Evolutionary conservation across 2,329 filamentous ascomycete genomes (phyloP), one percentile per base, ranked within the genome.

Genomic region (Colletotrichum magnum): DNA sequence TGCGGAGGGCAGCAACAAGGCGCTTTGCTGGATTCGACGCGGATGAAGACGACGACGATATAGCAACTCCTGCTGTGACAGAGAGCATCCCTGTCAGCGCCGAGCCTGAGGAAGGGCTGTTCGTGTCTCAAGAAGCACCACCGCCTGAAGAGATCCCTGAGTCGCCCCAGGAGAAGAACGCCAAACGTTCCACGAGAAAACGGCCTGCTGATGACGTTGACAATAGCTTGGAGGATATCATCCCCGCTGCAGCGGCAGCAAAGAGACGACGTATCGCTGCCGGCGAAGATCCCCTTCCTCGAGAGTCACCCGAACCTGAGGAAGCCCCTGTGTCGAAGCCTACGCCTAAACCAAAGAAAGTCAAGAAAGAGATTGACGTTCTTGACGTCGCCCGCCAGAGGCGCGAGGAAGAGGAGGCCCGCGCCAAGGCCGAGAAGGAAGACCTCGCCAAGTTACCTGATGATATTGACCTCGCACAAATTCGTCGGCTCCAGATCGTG

Each of bases 11-110:
- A n/a, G 72, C 72, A 15, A 71, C 70, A 6, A 85, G 84, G 76
- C 86, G 90, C 1, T 96, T 97, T 79, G 93, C 90, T 52, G 90
- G 92, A 0, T 97, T 97, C 69, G 92, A 90, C 71, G 75, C 75
- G 6, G 72, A 83, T 13, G 79, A 82, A 60, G 79, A 84, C 45
- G 80, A 81, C 3, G 82, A 85, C 28, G 79, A 82, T 12, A 77
- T 81, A 12, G 78, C 78, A 39, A 57, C 75, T 0, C 76, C 80
- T 13, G 74, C 75, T 24, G 50, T 67, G 28, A 58, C 71, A 2
- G 60, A 60, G 36, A 72, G 59, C 12, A 39, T 60, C 2, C 52
- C 59, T 10, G 57, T 67, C 6, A 62, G 51, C 6, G 64, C 67
- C 3, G 76, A 76, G 2, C 80, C 82, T 1, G 82, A 84, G 4